Base-by-base conservation (phyloP, 1,139 yeast genomes). In the Yamadazyma oceani region DNA sequence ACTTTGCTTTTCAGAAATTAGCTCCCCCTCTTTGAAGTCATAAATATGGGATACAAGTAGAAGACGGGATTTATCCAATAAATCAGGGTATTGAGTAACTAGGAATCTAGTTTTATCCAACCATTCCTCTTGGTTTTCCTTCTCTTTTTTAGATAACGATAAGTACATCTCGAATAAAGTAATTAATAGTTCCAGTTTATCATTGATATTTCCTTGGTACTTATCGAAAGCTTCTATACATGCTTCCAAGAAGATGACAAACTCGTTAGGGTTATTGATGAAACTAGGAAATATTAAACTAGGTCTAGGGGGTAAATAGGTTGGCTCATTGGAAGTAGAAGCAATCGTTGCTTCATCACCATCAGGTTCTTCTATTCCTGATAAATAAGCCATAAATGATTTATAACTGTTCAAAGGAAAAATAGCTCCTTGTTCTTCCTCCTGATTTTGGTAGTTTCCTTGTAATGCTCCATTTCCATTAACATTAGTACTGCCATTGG, bases 221-320 rank as follows among this genome's bases (percentile, higher is more conserved):
- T 72, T 75, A 42, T 85, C 90, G 55, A 86, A 86, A 7, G 86
- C 75, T 49, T 84, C 88, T 13, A 89, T 65, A 52, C 97, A 88
- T 0, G 97, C 97, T 55, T 92, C 98, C 39, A 92, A 62, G 49
- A 94, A 90, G n/a, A 87, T 85, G 14, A 90, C 95, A 70, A 92
- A 90, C 53, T 90, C 94, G 53, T 82, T 78, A 0, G 95, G 89
- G 54, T 85, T 88, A 51, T 83, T 79, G 12, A 86, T 79, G 57
- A 92, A 94, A 2, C 95, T 80, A 1, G 95, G 81, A 55, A 89
- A 94, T 2, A 92, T 86, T 30, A 92, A 69, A 37, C 90, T 75
- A 3, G 98, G 97, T 39, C 82, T 75, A 2, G 99, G 98, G 1
- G 97, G 97, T 40, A 85, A 82, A 55, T 90, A 90, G 0, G 96